Conservation (phyloP, 2,329 filamentous ascomycete species). For the Aureobasidium sp. region DNA sequence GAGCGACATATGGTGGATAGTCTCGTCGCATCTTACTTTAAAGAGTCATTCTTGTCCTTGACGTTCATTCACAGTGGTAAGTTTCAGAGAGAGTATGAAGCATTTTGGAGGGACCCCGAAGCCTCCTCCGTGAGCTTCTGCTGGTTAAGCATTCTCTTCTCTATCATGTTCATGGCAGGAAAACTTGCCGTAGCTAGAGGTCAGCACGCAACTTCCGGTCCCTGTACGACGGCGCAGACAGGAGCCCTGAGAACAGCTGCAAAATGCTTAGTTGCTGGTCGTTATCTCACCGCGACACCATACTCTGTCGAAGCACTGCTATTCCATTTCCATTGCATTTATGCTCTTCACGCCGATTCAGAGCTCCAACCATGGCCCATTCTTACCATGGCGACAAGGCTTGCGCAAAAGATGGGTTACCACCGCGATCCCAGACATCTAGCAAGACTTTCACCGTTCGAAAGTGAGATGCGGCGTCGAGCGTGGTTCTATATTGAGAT, state of each 20-base stretch:
- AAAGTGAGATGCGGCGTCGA: constrained; percentile 24
- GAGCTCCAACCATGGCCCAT: constrained; percentile 13
- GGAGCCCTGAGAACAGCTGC: background rate
- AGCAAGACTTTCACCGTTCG: constrained; percentile 20
- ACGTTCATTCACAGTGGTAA: constrained; percentile 17
- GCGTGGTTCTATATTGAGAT: constrained; percentile 14
- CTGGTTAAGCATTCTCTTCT: constrained; percentile 20
- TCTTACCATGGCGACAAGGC: constrained; percentile 11
- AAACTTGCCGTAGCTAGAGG: background rate
- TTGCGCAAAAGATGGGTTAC: constrained; percentile 23
- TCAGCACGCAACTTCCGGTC: background rate
- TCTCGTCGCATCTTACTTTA: constrained; percentile 6
- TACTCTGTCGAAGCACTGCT: constrained; percentile 20
- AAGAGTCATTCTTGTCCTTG: constrained; percentile 6
- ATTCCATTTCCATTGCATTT: constrained; percentile 1
- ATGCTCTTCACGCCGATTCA: constrained; percentile 1
- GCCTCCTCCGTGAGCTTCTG: constrained; percentile 10
- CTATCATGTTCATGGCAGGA: constrained; percentile 13
- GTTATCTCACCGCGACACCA: constrained; percentile 14
- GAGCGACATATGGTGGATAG: background rate
- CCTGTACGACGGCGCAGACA: background rate
- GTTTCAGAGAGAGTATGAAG: constrained; percentile 17
- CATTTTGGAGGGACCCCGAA: constrained; percentile 13
- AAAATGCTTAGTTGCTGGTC: constrained; percentile 8
- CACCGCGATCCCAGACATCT: constrained; percentile 22